Conservation (phyloP, 768 basidiomycete genomes). For the Hemileccinum impolitum region DNA sequence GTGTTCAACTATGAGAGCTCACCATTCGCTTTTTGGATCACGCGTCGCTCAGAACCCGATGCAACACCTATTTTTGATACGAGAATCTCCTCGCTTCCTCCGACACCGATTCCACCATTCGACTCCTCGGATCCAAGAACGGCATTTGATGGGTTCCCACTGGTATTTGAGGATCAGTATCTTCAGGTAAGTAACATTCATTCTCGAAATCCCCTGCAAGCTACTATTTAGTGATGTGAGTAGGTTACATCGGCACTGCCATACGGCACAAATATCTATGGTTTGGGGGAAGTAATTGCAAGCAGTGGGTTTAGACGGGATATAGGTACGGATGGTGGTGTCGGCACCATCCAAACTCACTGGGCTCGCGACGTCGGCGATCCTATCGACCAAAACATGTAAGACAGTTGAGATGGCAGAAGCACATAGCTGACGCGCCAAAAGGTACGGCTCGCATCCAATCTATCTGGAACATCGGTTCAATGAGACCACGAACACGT, state of each 20-base stretch:
- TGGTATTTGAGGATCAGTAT: constrained; percentile 81
- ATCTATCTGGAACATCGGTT: constrained; percentile 75
- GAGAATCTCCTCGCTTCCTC: constrained; percentile 55
- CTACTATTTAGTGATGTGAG: not conserved
- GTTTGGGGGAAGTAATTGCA: constrained; percentile 69
- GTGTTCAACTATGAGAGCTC: constrained; percentile 61
- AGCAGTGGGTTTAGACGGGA: constrained; percentile 67
- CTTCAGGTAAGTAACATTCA: constrained; percentile 48
- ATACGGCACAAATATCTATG: constrained; percentile 67
- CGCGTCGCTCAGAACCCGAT: constrained; percentile 56
- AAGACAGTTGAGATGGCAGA: constrained; percentile 19
- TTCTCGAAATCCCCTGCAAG: not conserved
- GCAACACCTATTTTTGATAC: constrained; percentile 68
- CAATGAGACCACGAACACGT: constrained; percentile 44
- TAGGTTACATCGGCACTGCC: constrained; percentile 48
- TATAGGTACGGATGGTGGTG: constrained; percentile 45
- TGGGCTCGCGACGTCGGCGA: constrained; percentile 65
- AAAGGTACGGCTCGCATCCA: constrained; percentile 69
- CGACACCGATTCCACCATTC: constrained; percentile 56
- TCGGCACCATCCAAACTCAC: constrained; percentile 61
- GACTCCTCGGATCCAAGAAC: constrained; percentile 49
- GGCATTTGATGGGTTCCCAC: constrained; percentile 57
- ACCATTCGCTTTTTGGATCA: constrained; percentile 82
- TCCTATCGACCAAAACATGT: constrained; percentile 68
- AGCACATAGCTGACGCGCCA: not conserved